Conservation (phyloP, 2,329 filamentous ascomycete genomes). For the Fusarium sp. region DNA sequence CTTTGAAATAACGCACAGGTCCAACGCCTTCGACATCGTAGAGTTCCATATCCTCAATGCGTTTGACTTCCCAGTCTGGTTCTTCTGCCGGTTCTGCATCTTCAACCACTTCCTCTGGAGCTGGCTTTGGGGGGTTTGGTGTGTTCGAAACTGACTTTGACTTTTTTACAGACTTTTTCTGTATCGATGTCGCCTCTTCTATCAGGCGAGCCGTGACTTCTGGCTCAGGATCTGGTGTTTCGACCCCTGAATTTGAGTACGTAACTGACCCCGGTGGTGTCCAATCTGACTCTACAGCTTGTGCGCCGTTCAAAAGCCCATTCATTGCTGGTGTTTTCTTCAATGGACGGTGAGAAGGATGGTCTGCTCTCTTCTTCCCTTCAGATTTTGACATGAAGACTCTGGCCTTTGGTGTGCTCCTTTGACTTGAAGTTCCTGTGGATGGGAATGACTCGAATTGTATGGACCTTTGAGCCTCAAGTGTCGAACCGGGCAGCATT, state of each 20-base stretch:
- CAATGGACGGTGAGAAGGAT: neutral
- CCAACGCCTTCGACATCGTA: constrained; percentile 55
- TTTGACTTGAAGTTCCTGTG: constrained; percentile 9
- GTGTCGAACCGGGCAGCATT: neutral
- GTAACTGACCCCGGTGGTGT: constrained; percentile 9
- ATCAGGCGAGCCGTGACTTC: neutral
- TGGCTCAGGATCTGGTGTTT: constrained; percentile 16
- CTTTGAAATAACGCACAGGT: constrained; percentile 61
- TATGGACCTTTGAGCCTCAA: neutral
- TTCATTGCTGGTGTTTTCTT: neutral
- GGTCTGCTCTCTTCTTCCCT: constrained; percentile 7
- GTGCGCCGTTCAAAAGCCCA: neutral
- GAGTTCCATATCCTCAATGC: constrained; percentile 59
- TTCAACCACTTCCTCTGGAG: neutral
- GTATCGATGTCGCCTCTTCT: constrained; percentile 5
- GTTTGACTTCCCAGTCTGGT: constrained; percentile 59
- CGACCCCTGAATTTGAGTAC: constrained; percentile 19
- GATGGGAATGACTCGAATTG: constrained; percentile 16
- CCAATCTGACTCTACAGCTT: constrained; percentile 12
- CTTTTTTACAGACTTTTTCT: constrained; percentile 14
- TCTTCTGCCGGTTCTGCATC: constrained; percentile 34
- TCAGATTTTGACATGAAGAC: neutral
- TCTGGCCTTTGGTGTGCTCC: constrained; percentile 20
- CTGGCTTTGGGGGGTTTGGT: constrained; percentile 1
- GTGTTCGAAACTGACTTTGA: constrained; percentile 2